phyloP scores from a whole-genome alignment of 2,329 filamentous ascomycete species.

The Aspergillus sp. region DNA sequence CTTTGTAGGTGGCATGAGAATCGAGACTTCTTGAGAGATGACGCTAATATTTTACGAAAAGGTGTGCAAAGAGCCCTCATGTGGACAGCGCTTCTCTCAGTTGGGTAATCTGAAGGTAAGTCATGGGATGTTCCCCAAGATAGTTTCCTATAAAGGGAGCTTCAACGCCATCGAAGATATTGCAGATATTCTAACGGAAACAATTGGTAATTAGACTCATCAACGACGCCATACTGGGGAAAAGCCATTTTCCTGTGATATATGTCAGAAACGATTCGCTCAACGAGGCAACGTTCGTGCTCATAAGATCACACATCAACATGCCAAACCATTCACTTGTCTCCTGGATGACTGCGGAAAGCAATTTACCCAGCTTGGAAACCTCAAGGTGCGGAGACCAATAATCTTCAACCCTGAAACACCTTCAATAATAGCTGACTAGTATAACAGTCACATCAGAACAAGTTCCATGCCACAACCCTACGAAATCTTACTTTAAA shows the following conservation, averaged over 20 bases:
- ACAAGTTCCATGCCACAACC: slow-evolving; percentile 83
- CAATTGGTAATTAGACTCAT: slow-evolving; percentile 64
- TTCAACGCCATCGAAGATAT: neutral
- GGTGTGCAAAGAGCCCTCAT: slow-evolving; percentile 71
- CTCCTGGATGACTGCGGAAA: slow-evolving; percentile 82
- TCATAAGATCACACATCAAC: slow-evolving; percentile 78
- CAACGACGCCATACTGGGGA: slow-evolving; percentile 85
- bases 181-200: neutral
- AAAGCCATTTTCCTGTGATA: slow-evolving; percentile 76
- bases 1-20: slow-evolving; percentile 64
- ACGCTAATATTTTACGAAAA: slow-evolving; percentile 26
- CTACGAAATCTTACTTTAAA: slow-evolving; percentile 69
- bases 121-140: neutral
- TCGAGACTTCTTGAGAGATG: too few species aligned
- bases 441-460: slow-evolving; percentile 73
- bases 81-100: slow-evolving; percentile 82
- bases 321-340: slow-evolving; percentile 78
- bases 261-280: slow-evolving; percentile 79
- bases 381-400: slow-evolving; percentile 70
- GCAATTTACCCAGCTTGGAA: slow-evolving; percentile 85
- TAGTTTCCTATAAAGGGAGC: neutral
- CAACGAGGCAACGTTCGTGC: slow-evolving; percentile 83
- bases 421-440: slow-evolving; percentile 8
- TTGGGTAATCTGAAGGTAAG: slow-evolving; percentile 83
- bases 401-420: neutral